A percentile compares a stretch with the other conserved stretches of the same genome.
Evolutionary conservation across 1,284 basidiomycete genomes (phyloP).

Genomic region (Tilletia caries): DNA sequence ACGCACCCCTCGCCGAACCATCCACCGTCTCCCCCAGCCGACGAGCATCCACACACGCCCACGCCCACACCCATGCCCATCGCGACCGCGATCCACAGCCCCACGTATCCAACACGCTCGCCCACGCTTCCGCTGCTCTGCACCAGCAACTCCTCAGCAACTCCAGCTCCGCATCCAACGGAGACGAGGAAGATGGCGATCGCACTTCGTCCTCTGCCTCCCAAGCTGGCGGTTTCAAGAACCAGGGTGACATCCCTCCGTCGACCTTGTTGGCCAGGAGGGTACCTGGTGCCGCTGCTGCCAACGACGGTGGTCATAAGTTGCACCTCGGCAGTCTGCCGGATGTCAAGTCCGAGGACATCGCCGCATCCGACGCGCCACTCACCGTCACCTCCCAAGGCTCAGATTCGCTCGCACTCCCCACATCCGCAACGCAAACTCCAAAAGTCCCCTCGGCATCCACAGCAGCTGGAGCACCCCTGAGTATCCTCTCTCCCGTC

Average conservation of each 20-base stretch:
- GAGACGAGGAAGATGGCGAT: slow-evolving; percentile 1
- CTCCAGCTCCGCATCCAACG: slow-evolving; percentile 3
- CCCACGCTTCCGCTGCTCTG: neutral
- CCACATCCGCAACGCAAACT: slow-evolving; percentile 2
- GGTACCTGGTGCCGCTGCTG: neutral
- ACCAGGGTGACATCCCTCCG: neutral
- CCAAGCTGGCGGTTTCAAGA: neutral
- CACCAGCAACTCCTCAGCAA: neutral
- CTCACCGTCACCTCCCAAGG: neutral
- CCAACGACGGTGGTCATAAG: neutral
- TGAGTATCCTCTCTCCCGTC: neutral
- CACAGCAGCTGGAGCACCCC: neutral
- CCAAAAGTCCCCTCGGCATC: neutral
- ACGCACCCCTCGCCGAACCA: neutral
- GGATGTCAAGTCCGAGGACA: neutral
- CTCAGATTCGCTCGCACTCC: neutral
- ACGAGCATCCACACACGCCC: neutral
- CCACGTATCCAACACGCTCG: slow-evolving; percentile 4
- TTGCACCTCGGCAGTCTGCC: neutral
- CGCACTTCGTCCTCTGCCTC: slow-evolving; percentile 2
- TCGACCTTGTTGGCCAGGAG: neutral
- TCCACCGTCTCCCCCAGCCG: slow-evolving; percentile 8
- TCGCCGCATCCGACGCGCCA: neutral
- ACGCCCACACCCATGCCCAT: neutral
- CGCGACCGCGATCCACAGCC: neutral